These are phyloP conservation scores for Zygoascus bituminiphila DNA, from an alignment of 805 yeast genomes.

Conservation along the genomic window DNA sequence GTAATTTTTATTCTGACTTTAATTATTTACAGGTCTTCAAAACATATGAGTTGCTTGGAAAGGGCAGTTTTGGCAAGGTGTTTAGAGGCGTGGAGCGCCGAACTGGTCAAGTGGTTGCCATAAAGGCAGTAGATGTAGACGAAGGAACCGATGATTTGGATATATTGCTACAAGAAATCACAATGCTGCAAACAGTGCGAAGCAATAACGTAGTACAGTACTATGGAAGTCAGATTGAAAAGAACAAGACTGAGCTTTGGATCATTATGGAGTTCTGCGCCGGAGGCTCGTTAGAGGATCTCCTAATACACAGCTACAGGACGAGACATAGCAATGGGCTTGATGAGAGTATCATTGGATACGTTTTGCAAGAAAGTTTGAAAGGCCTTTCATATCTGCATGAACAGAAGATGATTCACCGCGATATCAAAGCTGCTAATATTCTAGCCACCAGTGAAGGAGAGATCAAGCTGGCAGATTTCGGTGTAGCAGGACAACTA, in stretches of 20 bases:
- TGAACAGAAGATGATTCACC: conserved; percentile 64
- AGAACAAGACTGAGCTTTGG: conserved; percentile 54
- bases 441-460: conserved; percentile 66
- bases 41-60: conserved; percentile 16
- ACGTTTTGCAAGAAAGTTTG: conserved; percentile 54
- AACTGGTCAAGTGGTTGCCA: conserved; percentile 52
- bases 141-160: conserved; percentile 50
- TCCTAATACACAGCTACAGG: conserved; percentile 4
- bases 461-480: conserved; percentile 75
- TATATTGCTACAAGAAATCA: conserved; percentile 53
- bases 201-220: conserved; percentile 61
- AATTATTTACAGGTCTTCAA: conserved; percentile 2
- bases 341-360: conserved; percentile 34
- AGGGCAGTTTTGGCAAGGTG: conserved; percentile 22
- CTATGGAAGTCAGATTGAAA: conserved; percentile 54
- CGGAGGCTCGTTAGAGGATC: conserved; percentile 82
- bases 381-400: conserved; percentile 74
- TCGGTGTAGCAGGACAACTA: conserved; percentile 86
- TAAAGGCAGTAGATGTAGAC: conserved; percentile 81
- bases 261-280: conserved; percentile 94
- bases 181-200: conserved; percentile 56
- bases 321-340: background rate
- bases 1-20: background rate
- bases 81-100: conserved; percentile 26
- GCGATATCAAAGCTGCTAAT: conserved; percentile 89